phyloP scores from a whole-genome alignment of 2,329 filamentous ascomycete species.

The Diplodia seriata region DNA sequence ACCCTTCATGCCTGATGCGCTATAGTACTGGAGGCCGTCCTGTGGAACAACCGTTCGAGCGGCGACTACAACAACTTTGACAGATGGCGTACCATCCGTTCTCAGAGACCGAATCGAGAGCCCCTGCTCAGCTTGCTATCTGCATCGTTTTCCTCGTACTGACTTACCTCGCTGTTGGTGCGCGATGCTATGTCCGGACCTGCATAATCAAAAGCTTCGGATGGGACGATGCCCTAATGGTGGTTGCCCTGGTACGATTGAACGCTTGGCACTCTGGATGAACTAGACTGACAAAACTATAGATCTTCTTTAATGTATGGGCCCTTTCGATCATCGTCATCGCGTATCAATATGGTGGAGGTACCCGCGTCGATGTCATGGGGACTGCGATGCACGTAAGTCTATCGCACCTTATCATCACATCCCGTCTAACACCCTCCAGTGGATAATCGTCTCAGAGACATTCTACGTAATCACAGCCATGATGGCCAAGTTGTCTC shows the following conservation, averaged over 20 bases:
- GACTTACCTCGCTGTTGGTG: conserved; percentile 48
- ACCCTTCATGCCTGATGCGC: not conserved
- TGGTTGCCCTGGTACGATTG: conserved; percentile 47
- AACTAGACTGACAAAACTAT: not conserved
- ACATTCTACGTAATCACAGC: conserved; percentile 50
- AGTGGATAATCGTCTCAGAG: conserved; percentile 48
- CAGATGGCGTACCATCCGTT: conserved; percentile 25
- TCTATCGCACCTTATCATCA: not conserved
- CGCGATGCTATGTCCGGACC: conserved; percentile 51
- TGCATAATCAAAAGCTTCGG: conserved; percentile 51
- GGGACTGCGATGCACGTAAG: conserved; percentile 24
- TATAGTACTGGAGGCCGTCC: not conserved
- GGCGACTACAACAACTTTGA: not conserved
- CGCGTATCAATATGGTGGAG: conserved; percentile 41
- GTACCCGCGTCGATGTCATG: conserved; percentile 38
- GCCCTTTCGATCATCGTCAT: conserved; percentile 42
- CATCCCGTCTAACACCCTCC: not conserved
- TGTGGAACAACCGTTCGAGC: conserved; percentile 7
- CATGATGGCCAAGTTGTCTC: conserved; percentile 53
- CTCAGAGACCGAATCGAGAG: conserved; percentile 36
- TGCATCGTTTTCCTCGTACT: conserved; percentile 46
- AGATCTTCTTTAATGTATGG: conserved; percentile 47
- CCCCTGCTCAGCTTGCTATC: conserved; percentile 39
- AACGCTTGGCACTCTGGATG: no score
- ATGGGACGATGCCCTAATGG: conserved; percentile 53